These are phyloP conservation scores for Takashimella tepidaria DNA, from an alignment of 1,284 basidiomycete genomes.

Conservation along the genomic window DNA sequence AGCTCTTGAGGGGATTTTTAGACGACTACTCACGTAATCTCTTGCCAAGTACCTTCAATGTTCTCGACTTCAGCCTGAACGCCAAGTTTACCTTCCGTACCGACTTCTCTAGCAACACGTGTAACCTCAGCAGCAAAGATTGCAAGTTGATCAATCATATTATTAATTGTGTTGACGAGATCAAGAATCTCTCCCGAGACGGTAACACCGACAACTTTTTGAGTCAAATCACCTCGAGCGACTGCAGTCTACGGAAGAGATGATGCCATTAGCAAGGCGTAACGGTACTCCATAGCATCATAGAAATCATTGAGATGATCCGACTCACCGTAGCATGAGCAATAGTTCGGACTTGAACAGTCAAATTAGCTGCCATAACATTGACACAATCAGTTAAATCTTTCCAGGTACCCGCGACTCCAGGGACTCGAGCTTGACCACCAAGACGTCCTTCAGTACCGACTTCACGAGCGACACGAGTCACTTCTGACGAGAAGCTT, in stretches of 20 bases:
- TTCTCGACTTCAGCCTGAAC: constrained; percentile 97
- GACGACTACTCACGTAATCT: constrained; percentile 89
- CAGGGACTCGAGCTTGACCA: constrained; percentile 82
- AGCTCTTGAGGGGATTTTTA: too few relatives aligned
- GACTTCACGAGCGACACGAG: constrained; percentile 78
- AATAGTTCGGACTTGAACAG: constrained; percentile 90
- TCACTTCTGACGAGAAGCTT: constrained; percentile 61
- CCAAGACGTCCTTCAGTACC: constrained; percentile 94
- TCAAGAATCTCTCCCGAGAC: constrained; percentile 94
- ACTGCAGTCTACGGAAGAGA: constrained; percentile 66
- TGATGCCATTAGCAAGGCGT: neutral
- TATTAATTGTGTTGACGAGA: constrained; percentile 73
- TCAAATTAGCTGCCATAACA: constrained; percentile 61
- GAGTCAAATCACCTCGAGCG: constrained; percentile 85
- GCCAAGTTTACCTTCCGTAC: constrained; percentile 92
- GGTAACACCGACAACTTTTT: constrained; percentile 87
- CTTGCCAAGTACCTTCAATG: constrained; percentile 96
- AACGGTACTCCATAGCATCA: neutral
- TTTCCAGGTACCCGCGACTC: constrained; percentile 89
- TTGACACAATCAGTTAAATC: constrained; percentile 93
- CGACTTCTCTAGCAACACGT: constrained; percentile 90
- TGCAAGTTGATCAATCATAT: constrained; percentile 93
- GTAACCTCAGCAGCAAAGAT: constrained; percentile 94
- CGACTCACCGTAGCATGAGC: constrained; percentile 68
- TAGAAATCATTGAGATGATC: neutral